phyloP scores from a whole-genome alignment of 495 filamentous ascomycete species.

The Lindgomyces ingoldianus region DNA sequence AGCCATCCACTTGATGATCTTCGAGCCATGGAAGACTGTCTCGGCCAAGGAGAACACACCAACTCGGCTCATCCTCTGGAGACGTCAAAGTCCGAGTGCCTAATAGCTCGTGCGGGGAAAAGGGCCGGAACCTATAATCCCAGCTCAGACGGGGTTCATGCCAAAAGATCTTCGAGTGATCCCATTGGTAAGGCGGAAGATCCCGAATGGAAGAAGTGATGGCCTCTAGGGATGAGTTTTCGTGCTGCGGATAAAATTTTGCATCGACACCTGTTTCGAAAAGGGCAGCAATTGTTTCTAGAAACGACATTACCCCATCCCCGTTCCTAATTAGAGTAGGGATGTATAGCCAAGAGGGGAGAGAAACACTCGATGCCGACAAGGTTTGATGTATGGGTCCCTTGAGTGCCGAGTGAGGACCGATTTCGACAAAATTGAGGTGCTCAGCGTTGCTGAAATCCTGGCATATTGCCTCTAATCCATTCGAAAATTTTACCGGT shows the following conservation, averaged over 20 bases:
- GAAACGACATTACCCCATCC: background rate
- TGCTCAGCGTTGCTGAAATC: background rate
- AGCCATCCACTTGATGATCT: constrained; percentile 13
- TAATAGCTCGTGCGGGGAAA: constrained; percentile 8
- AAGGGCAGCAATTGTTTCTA: background rate
- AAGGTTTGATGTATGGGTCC: constrained; percentile 13
- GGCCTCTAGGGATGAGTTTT: background rate
- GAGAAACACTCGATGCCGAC: background rate
- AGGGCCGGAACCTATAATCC: background rate
- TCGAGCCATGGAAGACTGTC: constrained; percentile 13
- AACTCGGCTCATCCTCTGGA: background rate
- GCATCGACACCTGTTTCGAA: background rate
- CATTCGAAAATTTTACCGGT: constrained; percentile 54
- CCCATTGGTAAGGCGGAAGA: constrained; percentile 19
- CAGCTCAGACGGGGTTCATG: constrained; percentile 10
- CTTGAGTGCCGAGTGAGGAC: constrained; percentile 7
- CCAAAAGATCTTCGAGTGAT: constrained; percentile 14
- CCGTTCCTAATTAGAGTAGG: background rate
- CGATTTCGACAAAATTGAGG: constrained; percentile 13
- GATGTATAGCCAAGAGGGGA: background rate
- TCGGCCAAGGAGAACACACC: background rate
- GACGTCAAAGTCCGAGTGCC: background rate
- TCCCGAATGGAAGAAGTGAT: background rate
- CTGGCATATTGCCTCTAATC: constrained; percentile 35
- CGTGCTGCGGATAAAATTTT: background rate